A percentile compares a stretch with the other conserved stretches of the same genome.
Conservation (phyloP, 306 rosid genomes). For the Prunus fruticosa region DNA sequence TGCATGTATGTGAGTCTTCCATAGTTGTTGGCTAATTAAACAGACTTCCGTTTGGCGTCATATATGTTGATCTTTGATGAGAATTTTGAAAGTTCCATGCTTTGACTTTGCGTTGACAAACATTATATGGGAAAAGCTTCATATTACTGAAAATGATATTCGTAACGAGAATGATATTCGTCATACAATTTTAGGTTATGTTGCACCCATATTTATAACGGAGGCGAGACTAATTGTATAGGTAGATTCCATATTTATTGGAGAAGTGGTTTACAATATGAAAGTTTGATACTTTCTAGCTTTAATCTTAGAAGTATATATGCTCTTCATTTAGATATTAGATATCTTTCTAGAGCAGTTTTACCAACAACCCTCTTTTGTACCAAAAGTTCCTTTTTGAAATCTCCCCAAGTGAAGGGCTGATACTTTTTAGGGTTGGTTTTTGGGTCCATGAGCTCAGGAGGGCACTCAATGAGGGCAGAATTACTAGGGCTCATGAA, state of each 20-base stretch:
- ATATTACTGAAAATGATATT: neutral
- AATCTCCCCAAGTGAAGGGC: constrained; percentile 13
- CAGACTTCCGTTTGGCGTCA: neutral
- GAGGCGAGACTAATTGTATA: neutral
- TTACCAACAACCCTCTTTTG: constrained; percentile 19
- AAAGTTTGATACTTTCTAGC: neutral
- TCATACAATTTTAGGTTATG: too few relatives aligned
- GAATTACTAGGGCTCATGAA: constrained; percentile 10
- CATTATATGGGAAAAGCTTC: neutral
- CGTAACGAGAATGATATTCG: too few relatives aligned
- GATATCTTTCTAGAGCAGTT: constrained; percentile 9
- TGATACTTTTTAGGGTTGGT: constrained; percentile 2
- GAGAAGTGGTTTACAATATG: neutral
- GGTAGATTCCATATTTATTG: neutral
- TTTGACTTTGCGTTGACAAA: neutral
- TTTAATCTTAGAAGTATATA: neutral
- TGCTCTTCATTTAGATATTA: neutral
- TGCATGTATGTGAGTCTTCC: neutral
- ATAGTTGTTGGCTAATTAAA: neutral
- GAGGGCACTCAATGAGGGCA: constrained; percentile 5
- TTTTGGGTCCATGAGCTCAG: neutral
- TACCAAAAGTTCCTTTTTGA: constrained; percentile 9
- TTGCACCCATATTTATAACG: neutral
- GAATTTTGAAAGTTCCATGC: neutral
- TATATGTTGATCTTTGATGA: neutral